Evolutionary conservation across 306 rosid genomes (phyloP).

Genomic region (Lathyrus oleraceus): DNA sequence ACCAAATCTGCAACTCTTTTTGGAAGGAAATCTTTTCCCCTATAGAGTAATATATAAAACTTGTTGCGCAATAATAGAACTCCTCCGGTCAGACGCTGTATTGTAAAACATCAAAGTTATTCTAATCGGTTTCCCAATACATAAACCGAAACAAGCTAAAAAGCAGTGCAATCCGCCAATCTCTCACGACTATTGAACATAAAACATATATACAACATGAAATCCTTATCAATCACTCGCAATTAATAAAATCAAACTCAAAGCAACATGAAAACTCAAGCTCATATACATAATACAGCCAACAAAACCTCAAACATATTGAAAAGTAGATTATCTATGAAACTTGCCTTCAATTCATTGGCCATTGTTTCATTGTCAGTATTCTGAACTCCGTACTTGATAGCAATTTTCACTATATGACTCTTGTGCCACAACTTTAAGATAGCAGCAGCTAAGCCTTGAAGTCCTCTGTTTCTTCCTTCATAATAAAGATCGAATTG

Average conservation of each 20-base stretch:
- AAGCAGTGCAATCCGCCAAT: background rate
- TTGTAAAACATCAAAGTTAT: constrained; percentile 33
- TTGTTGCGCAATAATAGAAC: constrained; percentile 76
- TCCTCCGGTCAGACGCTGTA: constrained; percentile 89
- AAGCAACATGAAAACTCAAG: background rate
- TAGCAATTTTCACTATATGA: constrained; percentile 70
- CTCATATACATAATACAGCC: constrained; percentile 3
- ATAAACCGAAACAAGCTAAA: constrained; percentile 23
- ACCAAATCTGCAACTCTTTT: constrained; percentile 52
- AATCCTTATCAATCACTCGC: background rate
- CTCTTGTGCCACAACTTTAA: constrained; percentile 86
- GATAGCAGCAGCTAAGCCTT: constrained; percentile 83
- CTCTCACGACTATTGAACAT: background rate
- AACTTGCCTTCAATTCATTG: constrained; percentile 77
- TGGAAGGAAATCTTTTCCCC: constrained; percentile 91
- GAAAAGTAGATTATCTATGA: constrained; percentile 21
- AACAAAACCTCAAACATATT: constrained; percentile 14
- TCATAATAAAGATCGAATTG: constrained; percentile 26
- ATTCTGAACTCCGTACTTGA: constrained; percentile 74
- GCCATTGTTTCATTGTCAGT: constrained; percentile 78
- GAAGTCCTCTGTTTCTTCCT: constrained; percentile 85
- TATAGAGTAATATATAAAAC: constrained; percentile 64
- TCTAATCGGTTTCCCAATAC: background rate
- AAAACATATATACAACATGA: constrained; percentile 15
- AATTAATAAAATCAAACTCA: constrained; percentile 6